Percentiles rank a stretch among this genome's conserved stretches.
phyloP scores from a whole-genome alignment of 2,329 filamentous ascomycete genomes.

The Hysterium pulicare region DNA sequence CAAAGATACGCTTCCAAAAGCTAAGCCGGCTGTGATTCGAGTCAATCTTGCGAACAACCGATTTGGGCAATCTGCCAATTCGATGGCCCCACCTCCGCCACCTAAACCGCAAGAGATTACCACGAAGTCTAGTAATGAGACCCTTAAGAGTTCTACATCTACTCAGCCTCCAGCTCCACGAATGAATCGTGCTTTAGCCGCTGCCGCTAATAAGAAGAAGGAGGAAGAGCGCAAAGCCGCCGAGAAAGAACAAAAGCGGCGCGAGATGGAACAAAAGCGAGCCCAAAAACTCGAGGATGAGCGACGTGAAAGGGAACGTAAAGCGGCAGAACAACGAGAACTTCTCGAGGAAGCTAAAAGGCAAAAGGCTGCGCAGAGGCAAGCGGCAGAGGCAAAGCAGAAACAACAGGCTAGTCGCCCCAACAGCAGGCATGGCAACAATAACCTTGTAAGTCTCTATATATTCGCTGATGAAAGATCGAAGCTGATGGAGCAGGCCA shows the following conservation, averaged over 20 bases:
- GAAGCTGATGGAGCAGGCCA: conserved; percentile 8
- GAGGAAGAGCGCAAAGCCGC: conserved; percentile 76
- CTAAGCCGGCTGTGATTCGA: conserved; percentile 61
- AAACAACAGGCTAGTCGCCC: conserved; percentile 49
- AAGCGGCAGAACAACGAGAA: conserved; percentile 37
- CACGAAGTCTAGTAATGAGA: conserved; percentile 66
- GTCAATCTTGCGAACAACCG: conserved; percentile 62
- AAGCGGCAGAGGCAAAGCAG: conserved; percentile 28
- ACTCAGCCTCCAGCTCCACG: conserved; percentile 18
- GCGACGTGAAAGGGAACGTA: conserved; percentile 33
- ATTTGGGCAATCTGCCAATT: conserved; percentile 28
- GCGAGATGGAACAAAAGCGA: conserved; percentile 66
- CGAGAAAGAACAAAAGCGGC: conserved; percentile 64
- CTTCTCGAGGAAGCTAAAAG: conserved; percentile 31
- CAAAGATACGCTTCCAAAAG: conserved; percentile 57
- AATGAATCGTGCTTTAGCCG: conserved; percentile 53
- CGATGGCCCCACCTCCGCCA: conserved; percentile 36
- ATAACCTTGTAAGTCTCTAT: conserved; percentile 2
- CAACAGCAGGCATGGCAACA: conserved; percentile 4
- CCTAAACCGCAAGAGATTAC: conserved; percentile 47
- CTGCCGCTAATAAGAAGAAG: conserved; percentile 78
- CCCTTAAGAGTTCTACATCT: conserved; percentile 27
- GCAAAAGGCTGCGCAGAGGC: conserved; percentile 30
- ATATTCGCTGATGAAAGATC: background rate
- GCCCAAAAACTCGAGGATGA: conserved; percentile 60